Evolutionary conservation across 495 filamentous ascomycete genomes (phyloP), one percentile per base, ranked within the genome.

Genomic region (Aspergillus affinis): DNA sequence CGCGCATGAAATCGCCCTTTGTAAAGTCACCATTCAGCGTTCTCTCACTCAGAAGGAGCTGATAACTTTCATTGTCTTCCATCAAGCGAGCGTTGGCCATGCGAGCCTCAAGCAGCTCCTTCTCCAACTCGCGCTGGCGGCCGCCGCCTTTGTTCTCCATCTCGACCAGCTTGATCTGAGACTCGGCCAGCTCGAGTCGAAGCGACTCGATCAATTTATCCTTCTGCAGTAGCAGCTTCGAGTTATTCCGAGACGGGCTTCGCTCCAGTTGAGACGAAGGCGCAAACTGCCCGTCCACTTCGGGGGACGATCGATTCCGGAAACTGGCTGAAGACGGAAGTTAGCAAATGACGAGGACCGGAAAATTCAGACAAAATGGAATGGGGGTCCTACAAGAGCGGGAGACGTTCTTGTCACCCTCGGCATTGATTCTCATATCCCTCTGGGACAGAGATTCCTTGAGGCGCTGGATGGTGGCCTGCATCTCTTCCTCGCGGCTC

Each of bases 41-140:
- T 77, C 91, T 90, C 66, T 97, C 92, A 62, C 89, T 90, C 3
- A 98, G 86, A 3, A 98, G 85, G 19, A 98, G 82, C 69, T 98
- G 94, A 69, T 94, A 98, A 71, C 91, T 96, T 70, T 98, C 94
- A 66, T 97, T 97, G 72, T 98, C 94, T 75, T 98, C 94, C 91
- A 97, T 94, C 55, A 98, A 74, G 41, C 93, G 85, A 36, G 94
- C 93, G 66, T 98, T 98, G 50, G 91, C 88, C 86, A 97, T 92
- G 23, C 91, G 89, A 27, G 90, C 88, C 61, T 97, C 94, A 65
- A 96, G 82, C 46, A 98, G 83, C 58, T 87, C 83, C 62, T 88
- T 89, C 77, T 98, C 94, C 30, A 98, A 81, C 67, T 97, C 91
- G 47, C 89, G 88, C 65, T 96, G 76, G 9, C 88, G 84, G 30